Evolutionary conservation across 257 asterid species (phyloP), one percentile per base, ranked within the genome.

Genomic region (Ajuga chamaepitys): DNA sequence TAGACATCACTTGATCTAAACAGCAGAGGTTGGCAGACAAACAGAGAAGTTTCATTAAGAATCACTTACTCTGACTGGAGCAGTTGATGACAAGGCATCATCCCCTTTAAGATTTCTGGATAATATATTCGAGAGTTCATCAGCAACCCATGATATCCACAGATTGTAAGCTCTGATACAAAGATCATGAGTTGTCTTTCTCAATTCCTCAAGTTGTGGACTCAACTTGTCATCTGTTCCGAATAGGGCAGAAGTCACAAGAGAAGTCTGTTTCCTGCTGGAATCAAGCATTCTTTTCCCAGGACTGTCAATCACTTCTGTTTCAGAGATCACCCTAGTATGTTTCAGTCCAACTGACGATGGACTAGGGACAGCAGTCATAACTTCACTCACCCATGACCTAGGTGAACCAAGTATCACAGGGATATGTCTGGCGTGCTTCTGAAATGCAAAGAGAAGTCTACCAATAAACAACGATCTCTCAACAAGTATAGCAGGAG

Each of bases 361-460:
- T 69, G 65, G 78, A 34, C 75, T 62, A 51, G 80, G 61, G 54
- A 74, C 76, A 44, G 76, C 68, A 47, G 73, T 66, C 66, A 66
- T 8, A 72, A 78, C 75, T 69, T 85, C 95, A 66, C 62, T 74
- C 70, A 81, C 69, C 99, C 99, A 94, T 69, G 87, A 86, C 80
- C 99, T 86, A 38, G 96, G 97, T 67, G 97, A 90, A 71, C 99
- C 99, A 64, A 94, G 95, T 69, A 94, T 70, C 37, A 88, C 76
- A n/a, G 95, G 90, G 37, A 94, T 81, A 81, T 90, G 99, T 76
- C 75, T 83, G 38, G 96, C 88, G 76, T 94, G 93, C 87, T 88
- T 94, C 70, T 86, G 97, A 80, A 94, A 86, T 34, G 97, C 96
- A 83, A 88, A 94, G 66, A 90, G 70, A 71, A 94, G 96, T 61